These are phyloP conservation scores for Aspergillus sp. DNA, from an alignment of 2,329 filamentous ascomycete species.

Conservation along the genomic window DNA sequence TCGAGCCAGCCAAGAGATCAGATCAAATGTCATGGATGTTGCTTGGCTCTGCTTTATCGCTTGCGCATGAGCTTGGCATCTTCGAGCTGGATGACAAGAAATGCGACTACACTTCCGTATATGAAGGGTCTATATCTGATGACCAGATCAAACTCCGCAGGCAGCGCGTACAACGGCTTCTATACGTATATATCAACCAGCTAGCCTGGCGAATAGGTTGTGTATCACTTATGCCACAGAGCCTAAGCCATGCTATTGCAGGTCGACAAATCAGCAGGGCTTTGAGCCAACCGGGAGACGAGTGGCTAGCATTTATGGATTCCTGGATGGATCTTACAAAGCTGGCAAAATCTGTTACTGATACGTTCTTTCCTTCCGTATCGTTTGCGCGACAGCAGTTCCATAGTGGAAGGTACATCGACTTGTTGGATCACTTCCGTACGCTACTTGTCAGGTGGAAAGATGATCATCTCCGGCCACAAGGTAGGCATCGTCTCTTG, in stretches of 20 bases:
- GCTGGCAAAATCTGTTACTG: slow-evolving; percentile 54
- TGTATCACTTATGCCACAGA: slow-evolving; percentile 54
- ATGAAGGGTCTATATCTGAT: slow-evolving; percentile 30
- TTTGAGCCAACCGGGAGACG: slow-evolving; percentile 45
- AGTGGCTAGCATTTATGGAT: slow-evolving; percentile 55
- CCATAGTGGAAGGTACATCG: slow-evolving; percentile 53
- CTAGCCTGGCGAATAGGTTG: slow-evolving; percentile 54
- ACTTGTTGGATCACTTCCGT: slow-evolving; percentile 47
- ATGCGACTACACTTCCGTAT: slow-evolving; percentile 23
- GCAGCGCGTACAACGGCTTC: slow-evolving; percentile 39
- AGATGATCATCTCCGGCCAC: slow-evolving; percentile 36
- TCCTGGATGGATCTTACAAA: slow-evolving; percentile 54
- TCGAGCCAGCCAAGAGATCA: slow-evolving; percentile 55
- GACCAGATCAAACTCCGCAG: slow-evolving; percentile 36
- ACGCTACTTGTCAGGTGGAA: slow-evolving; percentile 42
- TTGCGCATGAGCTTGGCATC: slow-evolving; percentile 57
- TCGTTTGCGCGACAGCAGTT: slow-evolving; percentile 38
- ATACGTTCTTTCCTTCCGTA: slow-evolving; percentile 53
- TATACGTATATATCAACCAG: slow-evolving; percentile 55
- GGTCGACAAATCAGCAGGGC: slow-evolving; percentile 34
- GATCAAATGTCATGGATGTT: slow-evolving; percentile 64
- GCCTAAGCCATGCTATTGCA: slow-evolving; percentile 36
- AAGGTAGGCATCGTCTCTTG: slow-evolving; percentile 19
- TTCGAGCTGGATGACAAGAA: slow-evolving; percentile 47
- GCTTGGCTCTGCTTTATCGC: slow-evolving; percentile 55